phyloP scores from a whole-genome alignment of 2,329 filamentous ascomycete genomes.

The Colletotrichum gloeosporioides region DNA sequence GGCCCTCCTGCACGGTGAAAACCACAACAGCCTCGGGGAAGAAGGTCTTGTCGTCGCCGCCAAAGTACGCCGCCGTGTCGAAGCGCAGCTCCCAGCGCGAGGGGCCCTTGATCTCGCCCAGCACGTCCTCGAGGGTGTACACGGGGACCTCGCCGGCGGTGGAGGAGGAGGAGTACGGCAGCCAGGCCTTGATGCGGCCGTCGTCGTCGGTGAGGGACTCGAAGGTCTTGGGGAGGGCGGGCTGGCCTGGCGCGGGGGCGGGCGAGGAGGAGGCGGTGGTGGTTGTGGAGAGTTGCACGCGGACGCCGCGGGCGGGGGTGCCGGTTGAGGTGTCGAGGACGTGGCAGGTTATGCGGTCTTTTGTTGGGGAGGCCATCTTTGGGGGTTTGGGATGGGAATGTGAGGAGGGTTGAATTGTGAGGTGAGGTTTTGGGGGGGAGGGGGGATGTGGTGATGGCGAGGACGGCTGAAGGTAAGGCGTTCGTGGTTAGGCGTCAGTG shows the following conservation, averaged over 20 bases:
- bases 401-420: neutral
- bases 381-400: neutral
- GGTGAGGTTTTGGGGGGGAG: neutral
- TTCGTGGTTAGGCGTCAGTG: neutral
- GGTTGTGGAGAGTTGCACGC: constrained; percentile 66
- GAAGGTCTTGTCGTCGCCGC: constrained; percentile 64
- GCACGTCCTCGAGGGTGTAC: constrained; percentile 63
- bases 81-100: constrained; percentile 74
- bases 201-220: constrained; percentile 76
- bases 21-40: constrained; percentile 65
- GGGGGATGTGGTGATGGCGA: neutral
- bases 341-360: constrained; percentile 82
- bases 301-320: constrained; percentile 69
- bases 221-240: constrained; percentile 54
- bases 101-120: constrained; percentile 47
- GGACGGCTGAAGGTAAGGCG: neutral
- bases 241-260: constrained; percentile 34
- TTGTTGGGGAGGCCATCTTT: constrained; percentile 29
- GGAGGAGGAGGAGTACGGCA: constrained; percentile 57
- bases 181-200: constrained; percentile 76
- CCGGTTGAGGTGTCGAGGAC: constrained; percentile 83
- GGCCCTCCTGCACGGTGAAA: constrained; percentile 58
- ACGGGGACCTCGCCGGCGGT: constrained; percentile 62
- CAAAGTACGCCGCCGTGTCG: constrained; percentile 76
- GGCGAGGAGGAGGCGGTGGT: constrained; percentile 31